Evolutionary conservation across 352 stramenopile genomes (phyloP).

Genomic region (Phytophthora citrophthora): DNA sequence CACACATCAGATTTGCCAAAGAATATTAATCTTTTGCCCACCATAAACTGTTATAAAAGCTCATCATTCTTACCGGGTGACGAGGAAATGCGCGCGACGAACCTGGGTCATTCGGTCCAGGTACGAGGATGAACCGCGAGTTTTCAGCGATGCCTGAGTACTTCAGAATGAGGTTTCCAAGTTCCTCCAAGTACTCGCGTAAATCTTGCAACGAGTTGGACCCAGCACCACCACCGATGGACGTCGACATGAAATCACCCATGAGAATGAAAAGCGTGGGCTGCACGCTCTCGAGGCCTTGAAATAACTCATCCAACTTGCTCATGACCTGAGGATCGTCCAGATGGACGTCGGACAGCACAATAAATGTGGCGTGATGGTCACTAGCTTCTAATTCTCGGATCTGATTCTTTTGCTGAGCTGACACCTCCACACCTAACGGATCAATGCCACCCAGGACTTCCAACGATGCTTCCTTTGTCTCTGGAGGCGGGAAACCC

Average conservation of each 20-base stretch:
- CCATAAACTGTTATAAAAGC: background rate
- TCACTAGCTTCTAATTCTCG: conserved; percentile 76
- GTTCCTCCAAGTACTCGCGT: conserved; percentile 90
- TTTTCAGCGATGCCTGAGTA: conserved; percentile 81
- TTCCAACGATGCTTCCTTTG: conserved; percentile 73
- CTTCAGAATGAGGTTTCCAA: conserved; percentile 91
- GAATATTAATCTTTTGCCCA: too few relatives aligned
- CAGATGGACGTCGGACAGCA: conserved; percentile 94
- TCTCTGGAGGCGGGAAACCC: conserved; percentile 90
- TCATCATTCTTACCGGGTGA: conserved; percentile 56
- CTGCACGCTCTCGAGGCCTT: conserved; percentile 79
- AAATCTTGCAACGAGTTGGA: conserved; percentile 80
- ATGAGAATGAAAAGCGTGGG: conserved; percentile 93
- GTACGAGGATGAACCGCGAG: conserved; percentile 92
- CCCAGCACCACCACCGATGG: conserved; percentile 70
- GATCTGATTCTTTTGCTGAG: conserved; percentile 85
- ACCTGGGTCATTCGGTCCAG: conserved; percentile 92
- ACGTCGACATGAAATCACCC: conserved; percentile 92
- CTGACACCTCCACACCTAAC: conserved; percentile 82
- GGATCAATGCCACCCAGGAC: conserved; percentile 82
- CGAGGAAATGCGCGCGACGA: conserved; percentile 82
- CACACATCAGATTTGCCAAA: background rate
- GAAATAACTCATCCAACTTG: conserved; percentile 91
- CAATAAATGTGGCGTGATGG: conserved; percentile 91
- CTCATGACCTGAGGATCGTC: conserved; percentile 92